These are phyloP conservation scores for Neoboletus magnificus DNA, from an alignment of 768 basidiomycete genomes.

Conservation along the genomic window DNA sequence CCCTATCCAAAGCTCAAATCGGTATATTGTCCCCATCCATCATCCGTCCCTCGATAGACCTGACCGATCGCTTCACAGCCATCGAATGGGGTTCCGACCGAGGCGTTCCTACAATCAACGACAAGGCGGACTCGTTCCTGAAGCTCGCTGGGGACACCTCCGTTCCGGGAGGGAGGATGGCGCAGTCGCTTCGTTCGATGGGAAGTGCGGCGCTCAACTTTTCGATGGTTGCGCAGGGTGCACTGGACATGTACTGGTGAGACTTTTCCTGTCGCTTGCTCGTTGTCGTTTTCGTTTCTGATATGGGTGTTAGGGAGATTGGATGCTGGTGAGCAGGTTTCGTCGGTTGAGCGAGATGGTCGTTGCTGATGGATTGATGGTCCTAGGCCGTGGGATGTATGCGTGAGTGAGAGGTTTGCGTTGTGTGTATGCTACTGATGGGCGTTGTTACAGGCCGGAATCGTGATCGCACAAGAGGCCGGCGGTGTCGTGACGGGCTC, in stretches of 20 bases:
- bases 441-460: constrained; percentile 59
- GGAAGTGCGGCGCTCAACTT: constrained; percentile 86
- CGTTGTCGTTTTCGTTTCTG: not conserved
- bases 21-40: constrained; percentile 34
- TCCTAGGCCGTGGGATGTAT: constrained; percentile 80
- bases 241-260: constrained; percentile 84
- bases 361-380: not conserved
- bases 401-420: constrained; percentile 38
- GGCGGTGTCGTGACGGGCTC: constrained; percentile 79
- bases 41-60: not conserved
- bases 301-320: constrained; percentile 57
- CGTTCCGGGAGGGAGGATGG: constrained; percentile 75
- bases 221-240: constrained; percentile 83
- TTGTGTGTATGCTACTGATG: not conserved
- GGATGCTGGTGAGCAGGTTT: constrained; percentile 55
- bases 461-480: constrained; percentile 88
- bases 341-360: not conserved
- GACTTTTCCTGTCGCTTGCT: constrained; percentile 13
- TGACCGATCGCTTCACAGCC: constrained; percentile 37
- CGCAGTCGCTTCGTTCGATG: constrained; percentile 76
- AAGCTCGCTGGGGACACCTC: constrained; percentile 71
- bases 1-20: constrained; percentile 68
- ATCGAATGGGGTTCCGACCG: constrained; percentile 91
- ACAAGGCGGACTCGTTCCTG: constrained; percentile 66
- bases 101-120: constrained; percentile 43